Conservation (phyloP, 345 rosid genomes). For the Euphorbia tirucalli region DNA sequence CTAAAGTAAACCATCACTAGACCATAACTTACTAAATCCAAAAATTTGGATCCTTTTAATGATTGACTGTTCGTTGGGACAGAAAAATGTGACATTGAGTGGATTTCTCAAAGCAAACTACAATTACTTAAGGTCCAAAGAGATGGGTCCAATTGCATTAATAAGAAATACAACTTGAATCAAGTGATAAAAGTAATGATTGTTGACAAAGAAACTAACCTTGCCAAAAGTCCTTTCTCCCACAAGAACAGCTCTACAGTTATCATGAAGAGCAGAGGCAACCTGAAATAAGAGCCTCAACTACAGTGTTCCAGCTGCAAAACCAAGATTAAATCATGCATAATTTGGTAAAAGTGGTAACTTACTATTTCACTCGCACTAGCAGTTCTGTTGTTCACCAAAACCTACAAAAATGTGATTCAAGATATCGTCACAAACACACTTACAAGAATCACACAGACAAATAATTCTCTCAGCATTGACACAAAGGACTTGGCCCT, state of each 20-base stretch:
- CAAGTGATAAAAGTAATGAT: background rate
- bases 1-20: background rate
- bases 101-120: background rate
- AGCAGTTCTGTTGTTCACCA: conserved; percentile 89
- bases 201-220: conserved; percentile 38
- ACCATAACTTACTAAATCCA: background rate
- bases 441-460: background rate
- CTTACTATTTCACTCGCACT: conserved; percentile 98
- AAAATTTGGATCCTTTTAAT: background rate
- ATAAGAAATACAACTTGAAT: too few species aligned
- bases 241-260: conserved; percentile 94
- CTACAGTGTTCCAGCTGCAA: conserved; percentile 7
- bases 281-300: conserved; percentile 48
- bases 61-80: background rate
- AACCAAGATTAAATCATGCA: conserved; percentile 1
- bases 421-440: background rate
- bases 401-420: conserved; percentile 46
- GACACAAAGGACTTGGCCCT: background rate
- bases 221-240: conserved; percentile 90
- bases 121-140: background rate
- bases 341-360: conserved; percentile 7
- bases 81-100: background rate
- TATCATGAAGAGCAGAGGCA: conserved; percentile 98
- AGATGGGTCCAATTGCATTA: background rate
- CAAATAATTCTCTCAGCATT: background rate